Conservation (phyloP, 2,329 filamentous ascomycete species). For the Neonectria hederae region DNA sequence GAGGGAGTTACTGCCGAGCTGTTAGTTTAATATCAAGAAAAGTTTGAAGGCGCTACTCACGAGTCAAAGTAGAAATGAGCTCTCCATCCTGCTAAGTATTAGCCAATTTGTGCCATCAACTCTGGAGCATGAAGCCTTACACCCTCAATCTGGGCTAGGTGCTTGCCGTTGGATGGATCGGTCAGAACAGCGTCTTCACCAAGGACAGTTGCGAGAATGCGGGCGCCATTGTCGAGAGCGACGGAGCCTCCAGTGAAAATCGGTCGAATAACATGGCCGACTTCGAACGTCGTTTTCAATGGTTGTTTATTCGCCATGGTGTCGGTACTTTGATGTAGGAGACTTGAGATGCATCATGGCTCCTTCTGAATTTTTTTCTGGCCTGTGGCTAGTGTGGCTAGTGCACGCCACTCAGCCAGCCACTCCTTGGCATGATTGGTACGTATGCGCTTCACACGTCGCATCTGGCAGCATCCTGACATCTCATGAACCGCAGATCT, state of each 20-base stretch:
- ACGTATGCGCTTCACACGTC: background rate
- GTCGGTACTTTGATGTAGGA: slow-evolving; percentile 31
- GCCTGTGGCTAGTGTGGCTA: slow-evolving; percentile 4
- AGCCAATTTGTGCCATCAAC: slow-evolving; percentile 20
- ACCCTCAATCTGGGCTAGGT: slow-evolving; percentile 87
- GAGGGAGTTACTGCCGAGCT: slow-evolving; percentile 77
- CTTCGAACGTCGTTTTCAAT: slow-evolving; percentile 89
- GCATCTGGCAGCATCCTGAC: background rate
- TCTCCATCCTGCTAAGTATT: slow-evolving; percentile 73
- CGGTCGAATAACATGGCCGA: slow-evolving; percentile 83
- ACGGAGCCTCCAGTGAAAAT: slow-evolving; percentile 94
- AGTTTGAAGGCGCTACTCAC: slow-evolving; percentile 52
- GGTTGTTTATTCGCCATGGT: slow-evolving; percentile 68
- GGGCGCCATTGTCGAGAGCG: slow-evolving; percentile 81
- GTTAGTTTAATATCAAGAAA: slow-evolving; percentile 28
- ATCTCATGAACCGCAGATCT: background rate
- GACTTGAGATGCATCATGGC: slow-evolving; percentile 30
- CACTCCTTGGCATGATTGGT: slow-evolving; percentile 3
- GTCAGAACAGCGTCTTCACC: slow-evolving; percentile 92
- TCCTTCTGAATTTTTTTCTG: slow-evolving; percentile 37
- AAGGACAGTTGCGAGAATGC: slow-evolving; percentile 86
- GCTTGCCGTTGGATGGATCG: slow-evolving; percentile 81
- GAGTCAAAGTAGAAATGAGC: slow-evolving; percentile 76
- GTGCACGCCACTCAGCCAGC: slow-evolving; percentile 22
- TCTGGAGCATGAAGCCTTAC: slow-evolving; percentile 55